phyloP scores from a whole-genome alignment of 2,329 filamentous ascomycete species.

The Hymenoscyphus salicellus region DNA sequence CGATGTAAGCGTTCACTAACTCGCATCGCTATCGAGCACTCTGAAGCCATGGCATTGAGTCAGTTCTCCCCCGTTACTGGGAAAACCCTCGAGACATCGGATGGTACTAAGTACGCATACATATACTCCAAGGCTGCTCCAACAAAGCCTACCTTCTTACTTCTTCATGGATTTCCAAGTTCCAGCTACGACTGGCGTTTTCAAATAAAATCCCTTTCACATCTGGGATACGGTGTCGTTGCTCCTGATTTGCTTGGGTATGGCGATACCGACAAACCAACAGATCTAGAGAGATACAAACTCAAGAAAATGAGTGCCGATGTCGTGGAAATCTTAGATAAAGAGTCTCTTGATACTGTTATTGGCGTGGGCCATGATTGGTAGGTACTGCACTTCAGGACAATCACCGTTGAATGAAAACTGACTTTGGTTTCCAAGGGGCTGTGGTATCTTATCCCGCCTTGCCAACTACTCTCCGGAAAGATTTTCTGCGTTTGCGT shows the following conservation, averaged over 20 bases:
- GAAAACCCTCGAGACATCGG: background rate
- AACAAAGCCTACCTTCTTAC: slow-evolving; percentile 37
- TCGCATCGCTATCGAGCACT: no score
- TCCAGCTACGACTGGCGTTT: slow-evolving; percentile 43
- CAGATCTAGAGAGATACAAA: slow-evolving; percentile 32
- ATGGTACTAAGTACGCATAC: background rate
- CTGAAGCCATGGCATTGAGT: background rate
- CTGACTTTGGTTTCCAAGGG: slow-evolving; percentile 8
- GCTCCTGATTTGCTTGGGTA: slow-evolving; percentile 58
- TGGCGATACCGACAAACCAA: slow-evolving; percentile 49
- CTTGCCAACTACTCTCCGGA: slow-evolving; percentile 17
- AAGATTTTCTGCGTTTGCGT: slow-evolving; percentile 12
- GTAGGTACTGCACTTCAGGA: background rate
- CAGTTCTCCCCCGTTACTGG: background rate
- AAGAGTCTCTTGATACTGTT: slow-evolving; percentile 16
- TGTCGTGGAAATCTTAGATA: slow-evolving; percentile 36
- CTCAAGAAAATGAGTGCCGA: slow-evolving; percentile 34
- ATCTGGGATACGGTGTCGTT: slow-evolving; percentile 43
- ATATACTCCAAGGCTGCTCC: slow-evolving; percentile 5
- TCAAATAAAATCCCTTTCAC: slow-evolving; percentile 41
- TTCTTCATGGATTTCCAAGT: slow-evolving; percentile 44
- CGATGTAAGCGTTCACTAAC: no score
- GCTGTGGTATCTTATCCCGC: slow-evolving; percentile 17
- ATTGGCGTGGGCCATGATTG: slow-evolving; percentile 20
- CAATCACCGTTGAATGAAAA: background rate